Base-by-base conservation (phyloP, 1,139 yeast genomes). In the Saccharomycopsis hybrid region DNA sequence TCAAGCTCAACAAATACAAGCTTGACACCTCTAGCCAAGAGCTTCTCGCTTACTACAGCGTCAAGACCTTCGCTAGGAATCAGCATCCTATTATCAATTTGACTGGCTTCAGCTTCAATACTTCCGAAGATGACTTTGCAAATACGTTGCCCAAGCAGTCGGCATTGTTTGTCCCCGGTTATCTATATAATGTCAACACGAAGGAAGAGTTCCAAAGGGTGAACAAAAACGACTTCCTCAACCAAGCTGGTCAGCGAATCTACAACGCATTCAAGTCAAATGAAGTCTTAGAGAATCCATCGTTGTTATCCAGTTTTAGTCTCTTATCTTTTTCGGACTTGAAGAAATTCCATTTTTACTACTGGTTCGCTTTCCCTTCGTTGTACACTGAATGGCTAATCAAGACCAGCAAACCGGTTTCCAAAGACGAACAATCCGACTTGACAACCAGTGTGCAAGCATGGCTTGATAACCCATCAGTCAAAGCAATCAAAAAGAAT, bases 361-460 rank as follows among this genome's bases (percentile, higher is more conserved):
- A 90, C 65, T 92, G 98, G 98, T 76, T 86, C 58, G 86, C 90
- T 4, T 80, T 80, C 57, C 97, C 97, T 0, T 70, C 77, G 0
- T 65, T 87, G 25, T 68, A 70, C 37, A 68, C 78, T 5, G 65
- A 64, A 28, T 77, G 80, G 84, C 55, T 36, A n/a, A 53, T 56
- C n/a, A 50, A 29, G 18, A 32, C 13, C 11, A 29, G 27, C 1
- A 43, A 11, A 13, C 31, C 9, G 7, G 32, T 43, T 2, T 8
- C 27, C 2, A 28, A 37, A 8, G 43, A 32, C 4, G 41, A 50
- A 1, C 5, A 29, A 7, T 18, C 5, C 18, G 39, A 37, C 28
- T 13, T 29, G n/a, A 52, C 60, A 2, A 47, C 56, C 3, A 53
- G 44, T 0, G 55, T 61, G 5, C 49, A 50, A 0, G 38, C 47